A percentile compares a stretch with the other conserved stretches of the same genome.
phyloP scores from a whole-genome alignment of 495 filamentous ascomycete species.

The Xylaria flabelliformis region DNA sequence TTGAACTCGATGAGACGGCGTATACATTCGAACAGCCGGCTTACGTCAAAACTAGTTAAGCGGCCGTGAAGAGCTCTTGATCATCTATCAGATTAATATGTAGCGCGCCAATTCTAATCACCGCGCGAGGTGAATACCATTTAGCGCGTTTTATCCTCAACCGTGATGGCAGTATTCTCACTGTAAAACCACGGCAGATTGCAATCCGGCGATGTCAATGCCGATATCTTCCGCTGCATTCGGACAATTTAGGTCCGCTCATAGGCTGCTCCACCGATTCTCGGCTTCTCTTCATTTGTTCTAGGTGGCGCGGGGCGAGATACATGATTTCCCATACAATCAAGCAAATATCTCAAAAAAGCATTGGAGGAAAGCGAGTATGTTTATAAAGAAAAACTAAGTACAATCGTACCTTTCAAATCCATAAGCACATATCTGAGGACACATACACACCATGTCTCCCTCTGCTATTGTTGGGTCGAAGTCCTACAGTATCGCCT shows the following conservation, averaged over 20 bases:
- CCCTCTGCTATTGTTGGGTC: slow-evolving; percentile 1
- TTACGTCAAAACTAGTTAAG: no score
- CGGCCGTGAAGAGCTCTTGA: no score
- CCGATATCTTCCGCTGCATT: background rate
- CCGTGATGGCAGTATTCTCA: background rate
- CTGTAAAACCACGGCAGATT: background rate
- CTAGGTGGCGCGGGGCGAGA: background rate
- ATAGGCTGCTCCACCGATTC: slow-evolving; percentile 3
- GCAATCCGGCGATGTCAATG: background rate
- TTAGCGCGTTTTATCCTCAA: background rate
- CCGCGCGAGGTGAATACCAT: background rate
- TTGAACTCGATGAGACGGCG: slow-evolving; percentile 2
- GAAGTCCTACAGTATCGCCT: slow-evolving; percentile 18
- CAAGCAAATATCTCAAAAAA: background rate
- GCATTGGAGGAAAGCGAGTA: background rate
- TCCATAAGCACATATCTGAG: background rate
- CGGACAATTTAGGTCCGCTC: slow-evolving; percentile 21
- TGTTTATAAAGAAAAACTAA: background rate
- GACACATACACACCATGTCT: slow-evolving; percentile 1
- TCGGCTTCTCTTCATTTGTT: background rate
- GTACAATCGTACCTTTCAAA: background rate
- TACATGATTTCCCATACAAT: background rate
- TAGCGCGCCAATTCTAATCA: background rate
- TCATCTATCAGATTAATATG: background rate
- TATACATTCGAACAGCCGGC: no score